phyloP scores from a whole-genome alignment of 306 rosid genomes.

The Lathyrus sativus region DNA sequence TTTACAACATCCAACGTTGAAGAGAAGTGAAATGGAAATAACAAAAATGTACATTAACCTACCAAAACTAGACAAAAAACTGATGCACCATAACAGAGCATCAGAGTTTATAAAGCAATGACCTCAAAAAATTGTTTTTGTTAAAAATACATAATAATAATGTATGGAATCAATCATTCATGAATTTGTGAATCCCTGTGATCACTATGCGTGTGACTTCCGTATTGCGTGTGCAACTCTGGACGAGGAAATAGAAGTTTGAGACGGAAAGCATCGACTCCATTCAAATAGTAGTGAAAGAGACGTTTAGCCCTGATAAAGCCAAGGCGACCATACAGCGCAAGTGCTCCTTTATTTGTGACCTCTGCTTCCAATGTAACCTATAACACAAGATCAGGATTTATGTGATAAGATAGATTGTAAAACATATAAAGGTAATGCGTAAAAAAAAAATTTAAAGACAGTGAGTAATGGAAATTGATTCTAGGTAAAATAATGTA shows the following conservation, averaged over 20 bases:
- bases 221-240: constrained; percentile 45
- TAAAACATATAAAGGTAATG: background rate
- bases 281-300: constrained; percentile 93
- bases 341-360: constrained; percentile 93
- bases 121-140: constrained; percentile 11
- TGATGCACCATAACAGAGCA: constrained; percentile 1
- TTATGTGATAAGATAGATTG: background rate
- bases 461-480: background rate
- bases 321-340: constrained; percentile 92
- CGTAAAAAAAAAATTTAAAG: background rate
- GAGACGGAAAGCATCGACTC: constrained; percentile 96
- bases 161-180: constrained; percentile 37
- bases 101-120: constrained; percentile 7
- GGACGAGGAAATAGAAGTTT: constrained; percentile 74
- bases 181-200: constrained; percentile 23
- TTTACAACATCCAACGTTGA: background rate
- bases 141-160: constrained; percentile 14
- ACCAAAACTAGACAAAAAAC: background rate
- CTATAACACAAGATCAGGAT: constrained; percentile 36
- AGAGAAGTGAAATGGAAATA: constrained; percentile 6
- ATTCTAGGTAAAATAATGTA: too few relatives aligned
- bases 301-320: constrained; percentile 89
- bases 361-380: constrained; percentile 98
- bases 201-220: constrained; percentile 36
- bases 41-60: background rate